phyloP scores from a whole-genome alignment of 805 yeast species.

The Limtongozyma cylindracea region DNA sequence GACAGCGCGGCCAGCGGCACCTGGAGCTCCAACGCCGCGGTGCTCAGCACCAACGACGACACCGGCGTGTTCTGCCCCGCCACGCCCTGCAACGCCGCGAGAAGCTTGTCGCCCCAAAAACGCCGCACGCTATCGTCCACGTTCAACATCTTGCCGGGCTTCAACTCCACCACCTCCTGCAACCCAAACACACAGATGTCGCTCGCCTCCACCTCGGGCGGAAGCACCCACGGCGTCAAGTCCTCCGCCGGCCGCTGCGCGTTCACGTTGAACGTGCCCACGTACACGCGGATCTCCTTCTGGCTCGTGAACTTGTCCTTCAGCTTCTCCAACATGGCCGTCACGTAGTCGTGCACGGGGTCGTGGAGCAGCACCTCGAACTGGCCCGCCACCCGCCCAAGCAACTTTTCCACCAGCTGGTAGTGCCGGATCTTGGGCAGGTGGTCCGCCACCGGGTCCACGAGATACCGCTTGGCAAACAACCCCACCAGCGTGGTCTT shows the following conservation, averaged over 20 bases:
- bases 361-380: constrained; percentile 16
- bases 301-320: constrained; percentile 13
- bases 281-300: constrained; percentile 15
- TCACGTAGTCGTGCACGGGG: constrained; percentile 27
- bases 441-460: too few species aligned
- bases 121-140: too few species aligned
- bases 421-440: constrained; percentile 13
- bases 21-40: too few species aligned
- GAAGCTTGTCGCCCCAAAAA: too few species aligned
- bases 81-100: too few species aligned
- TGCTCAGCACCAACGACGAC: too few species aligned
- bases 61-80: too few species aligned
- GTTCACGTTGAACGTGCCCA: constrained; percentile 29
- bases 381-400: constrained; percentile 22
- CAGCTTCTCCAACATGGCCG: constrained; percentile 13
- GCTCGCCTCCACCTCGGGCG: constrained; percentile 14
- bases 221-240: constrained; percentile 18
- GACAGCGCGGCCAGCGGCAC: too few species aligned
- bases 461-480: constrained; percentile 11
- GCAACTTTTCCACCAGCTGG: constrained; percentile 17
- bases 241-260: constrained; percentile 15
- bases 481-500: constrained; percentile 10
- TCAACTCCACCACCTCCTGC: constrained; percentile 70
- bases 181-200: constrained; percentile 68
- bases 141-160: constrained; percentile 70